phyloP scores from a whole-genome alignment of 192 early-diverging fungal species.

The Gonapodya prolifera region DNA sequence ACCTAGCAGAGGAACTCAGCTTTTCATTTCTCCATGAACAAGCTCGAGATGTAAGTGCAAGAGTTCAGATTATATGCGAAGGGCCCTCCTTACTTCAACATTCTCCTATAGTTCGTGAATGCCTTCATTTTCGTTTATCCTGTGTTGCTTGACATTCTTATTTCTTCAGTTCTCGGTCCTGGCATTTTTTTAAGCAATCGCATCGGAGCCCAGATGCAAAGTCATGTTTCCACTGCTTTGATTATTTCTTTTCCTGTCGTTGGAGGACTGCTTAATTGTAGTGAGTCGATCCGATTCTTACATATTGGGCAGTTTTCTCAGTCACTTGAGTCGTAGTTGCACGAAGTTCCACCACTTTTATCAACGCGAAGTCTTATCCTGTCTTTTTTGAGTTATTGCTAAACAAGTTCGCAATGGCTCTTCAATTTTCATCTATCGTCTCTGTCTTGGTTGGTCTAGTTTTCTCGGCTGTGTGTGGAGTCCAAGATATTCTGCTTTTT shows the following conservation, averaged over 20 bases:
- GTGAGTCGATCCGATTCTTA: background rate
- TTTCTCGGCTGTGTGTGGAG: background rate
- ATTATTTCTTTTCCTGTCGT: background rate
- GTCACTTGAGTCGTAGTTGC: background rate
- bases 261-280: background rate
- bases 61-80: background rate
- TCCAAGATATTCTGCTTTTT: background rate
- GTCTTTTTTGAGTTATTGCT: background rate
- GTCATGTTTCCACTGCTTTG: background rate
- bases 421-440: background rate
- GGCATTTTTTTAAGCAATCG: conserved; percentile 16
- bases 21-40: background rate
- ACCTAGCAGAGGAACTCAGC: conserved; percentile 9
- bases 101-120: conserved; percentile 16
- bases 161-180: conserved; percentile 16
- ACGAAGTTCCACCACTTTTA: background rate
- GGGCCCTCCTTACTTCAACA: background rate
- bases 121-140: conserved; percentile 33
- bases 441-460: background rate
- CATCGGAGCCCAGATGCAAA: background rate
- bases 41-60: background rate
- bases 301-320: too few relatives aligned
- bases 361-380: background rate
- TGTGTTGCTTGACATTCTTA: conserved; percentile 21
- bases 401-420: background rate